phyloP scores from a whole-genome alignment of 2,329 filamentous ascomycete species.

The Fusarium beomiforme region DNA sequence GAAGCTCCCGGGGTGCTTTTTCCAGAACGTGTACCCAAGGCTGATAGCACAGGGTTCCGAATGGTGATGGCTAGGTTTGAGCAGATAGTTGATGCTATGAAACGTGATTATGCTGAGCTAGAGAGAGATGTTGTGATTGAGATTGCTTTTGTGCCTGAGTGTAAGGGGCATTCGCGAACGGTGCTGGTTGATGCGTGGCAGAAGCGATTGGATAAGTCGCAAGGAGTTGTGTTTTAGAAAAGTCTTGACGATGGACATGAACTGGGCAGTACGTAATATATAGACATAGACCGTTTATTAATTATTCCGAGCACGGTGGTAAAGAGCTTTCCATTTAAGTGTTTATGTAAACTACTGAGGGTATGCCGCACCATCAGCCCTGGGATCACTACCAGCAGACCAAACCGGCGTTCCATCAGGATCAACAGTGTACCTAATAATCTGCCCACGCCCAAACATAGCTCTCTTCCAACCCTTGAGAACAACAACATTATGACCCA shows the following conservation, averaged over 20 bases:
- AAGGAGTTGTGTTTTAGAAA: neutral
- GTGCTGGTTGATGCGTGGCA: neutral
- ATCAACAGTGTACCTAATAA: constrained; percentile 82
- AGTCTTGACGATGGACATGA: too few relatives aligned
- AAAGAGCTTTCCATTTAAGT: neutral
- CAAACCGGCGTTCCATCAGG: constrained; percentile 77
- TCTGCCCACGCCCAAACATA: constrained; percentile 86
- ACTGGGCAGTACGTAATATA: neutral
- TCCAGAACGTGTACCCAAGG: neutral
- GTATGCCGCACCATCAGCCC: constrained; percentile 81
- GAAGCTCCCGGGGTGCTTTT: neutral
- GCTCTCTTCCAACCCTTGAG: constrained; percentile 72
- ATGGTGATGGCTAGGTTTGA: neutral
- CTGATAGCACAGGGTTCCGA: neutral
- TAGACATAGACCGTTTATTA: neutral
- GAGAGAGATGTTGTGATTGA: constrained; percentile 1
- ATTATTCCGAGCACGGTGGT: too few relatives aligned
- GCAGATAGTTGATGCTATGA: neutral
- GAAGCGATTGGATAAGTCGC: neutral
- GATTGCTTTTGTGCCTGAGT: neutral
- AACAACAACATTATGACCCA: constrained; percentile 80
- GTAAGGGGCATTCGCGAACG: neutral
- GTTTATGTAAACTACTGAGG: constrained; percentile 49
- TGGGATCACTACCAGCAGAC: constrained; percentile 87
- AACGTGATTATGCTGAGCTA: neutral